These are phyloP conservation scores for Erucastrum elatum DNA, from an alignment of 345 rosid genomes.

Conservation along the genomic window DNA sequence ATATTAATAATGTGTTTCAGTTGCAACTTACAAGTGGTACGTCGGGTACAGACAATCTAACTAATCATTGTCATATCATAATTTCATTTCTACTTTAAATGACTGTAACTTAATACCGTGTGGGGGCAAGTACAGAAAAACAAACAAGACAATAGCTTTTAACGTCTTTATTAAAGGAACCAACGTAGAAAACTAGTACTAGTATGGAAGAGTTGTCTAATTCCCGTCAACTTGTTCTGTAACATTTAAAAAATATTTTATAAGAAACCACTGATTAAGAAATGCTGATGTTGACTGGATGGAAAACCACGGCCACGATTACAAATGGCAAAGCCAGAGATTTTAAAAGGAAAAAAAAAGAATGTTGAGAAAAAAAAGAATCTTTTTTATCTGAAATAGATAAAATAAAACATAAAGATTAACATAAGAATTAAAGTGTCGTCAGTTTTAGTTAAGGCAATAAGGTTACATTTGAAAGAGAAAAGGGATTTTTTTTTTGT, in stretches of 20 bases:
- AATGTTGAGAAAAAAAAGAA: neutral
- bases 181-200: neutral
- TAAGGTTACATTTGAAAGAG: neutral
- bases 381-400: neutral
- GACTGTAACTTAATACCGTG: constrained; percentile 36
- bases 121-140: constrained; percentile 27
- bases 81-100: neutral
- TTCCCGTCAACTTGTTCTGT: constrained; percentile 27
- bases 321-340: neutral
- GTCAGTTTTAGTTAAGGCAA: neutral
- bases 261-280: neutral
- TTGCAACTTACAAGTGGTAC: constrained; percentile 23
- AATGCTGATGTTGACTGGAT: constrained; percentile 26
- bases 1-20: neutral
- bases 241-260: neutral
- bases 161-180: constrained; percentile 27
- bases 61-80: constrained; percentile 29
- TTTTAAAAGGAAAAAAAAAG: neutral
- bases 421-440: neutral
- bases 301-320: constrained; percentile 18
- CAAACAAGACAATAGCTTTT: constrained; percentile 25
- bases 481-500: neutral
- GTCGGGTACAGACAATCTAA: constrained; percentile 30
- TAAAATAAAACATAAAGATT: neutral
- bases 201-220: neutral